Evolutionary conservation across 352 stramenopile genomes (phyloP).

Genomic region (Pythium aristosporum): DNA sequence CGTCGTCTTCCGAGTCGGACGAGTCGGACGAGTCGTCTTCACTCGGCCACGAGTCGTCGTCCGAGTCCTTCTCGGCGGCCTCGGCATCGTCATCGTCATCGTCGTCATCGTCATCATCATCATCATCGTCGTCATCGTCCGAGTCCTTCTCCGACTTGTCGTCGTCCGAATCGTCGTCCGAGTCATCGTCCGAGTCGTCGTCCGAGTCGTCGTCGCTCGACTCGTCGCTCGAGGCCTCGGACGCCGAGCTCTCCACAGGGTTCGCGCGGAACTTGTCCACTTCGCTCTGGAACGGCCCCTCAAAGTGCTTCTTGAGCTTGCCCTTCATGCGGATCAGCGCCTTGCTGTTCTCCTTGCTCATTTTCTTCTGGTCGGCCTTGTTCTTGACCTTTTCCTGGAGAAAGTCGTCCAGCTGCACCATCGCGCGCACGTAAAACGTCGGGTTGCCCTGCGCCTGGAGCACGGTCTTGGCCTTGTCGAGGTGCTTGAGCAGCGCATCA

Average conservation of each 20-base stretch:
- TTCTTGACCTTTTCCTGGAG: constrained; percentile 92
- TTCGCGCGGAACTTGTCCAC: constrained; percentile 91
- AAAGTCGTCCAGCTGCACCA: constrained; percentile 94
- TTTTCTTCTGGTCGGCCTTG: constrained; percentile 97
- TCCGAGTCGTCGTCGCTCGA: constrained; percentile 37
- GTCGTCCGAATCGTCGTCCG: constrained; percentile 32
- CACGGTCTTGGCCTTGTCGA: constrained; percentile 89
- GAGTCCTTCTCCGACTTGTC: constrained; percentile 27
- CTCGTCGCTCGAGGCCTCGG: constrained; percentile 43
- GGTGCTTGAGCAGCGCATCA: constrained; percentile 91
- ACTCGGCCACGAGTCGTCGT: constrained; percentile 38
- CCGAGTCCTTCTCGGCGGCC: constrained; percentile 30
- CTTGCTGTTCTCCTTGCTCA: constrained; percentile 95
- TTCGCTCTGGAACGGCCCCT: constrained; percentile 78
- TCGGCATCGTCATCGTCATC: constrained; percentile 20
- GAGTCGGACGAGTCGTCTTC: neutral
- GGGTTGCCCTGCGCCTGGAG: constrained; percentile 85
- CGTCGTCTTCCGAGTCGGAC: constrained; percentile 76
- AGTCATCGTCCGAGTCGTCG: constrained; percentile 34
- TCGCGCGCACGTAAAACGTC: constrained; percentile 91
- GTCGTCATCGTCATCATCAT: constrained; percentile 37
- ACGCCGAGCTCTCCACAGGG: constrained; percentile 79
- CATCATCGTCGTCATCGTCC: constrained; percentile 34
- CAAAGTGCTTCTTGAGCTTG: constrained; percentile 96
- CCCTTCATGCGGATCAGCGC: constrained; percentile 98